These are phyloP conservation scores for Dryadomyces quercus-mongolicae DNA, from an alignment of 2,329 filamentous ascomycete species.

Conservation along the genomic window DNA sequence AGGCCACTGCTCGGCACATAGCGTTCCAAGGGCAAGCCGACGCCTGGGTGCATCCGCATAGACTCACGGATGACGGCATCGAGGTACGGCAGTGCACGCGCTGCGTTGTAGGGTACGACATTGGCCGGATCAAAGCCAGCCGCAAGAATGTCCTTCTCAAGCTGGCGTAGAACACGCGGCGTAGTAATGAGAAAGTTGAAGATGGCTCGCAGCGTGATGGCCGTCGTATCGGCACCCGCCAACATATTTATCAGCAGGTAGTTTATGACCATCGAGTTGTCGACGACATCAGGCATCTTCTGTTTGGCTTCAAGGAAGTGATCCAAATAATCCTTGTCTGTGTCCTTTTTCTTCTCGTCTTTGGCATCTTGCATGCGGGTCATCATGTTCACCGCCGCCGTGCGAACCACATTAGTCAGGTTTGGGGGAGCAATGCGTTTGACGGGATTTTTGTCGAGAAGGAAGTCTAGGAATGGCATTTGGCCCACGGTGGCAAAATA, in stretches of 20 bases:
- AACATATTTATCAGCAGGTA: slow-evolving; percentile 23
- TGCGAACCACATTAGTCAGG: slow-evolving; percentile 11
- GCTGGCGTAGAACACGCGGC: slow-evolving; percentile 13
- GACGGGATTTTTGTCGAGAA: slow-evolving; percentile 27
- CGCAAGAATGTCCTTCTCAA: slow-evolving; percentile 23
- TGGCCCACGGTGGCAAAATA: slow-evolving; percentile 18
- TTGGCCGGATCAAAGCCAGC: slow-evolving; percentile 13
- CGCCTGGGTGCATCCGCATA: slow-evolving; percentile 27
- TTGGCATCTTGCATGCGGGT: slow-evolving; percentile 17
- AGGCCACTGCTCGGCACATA: background rate
- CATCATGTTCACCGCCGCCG: slow-evolving; percentile 9
- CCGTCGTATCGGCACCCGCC: slow-evolving; percentile 23
- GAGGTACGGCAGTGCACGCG: slow-evolving; percentile 27
- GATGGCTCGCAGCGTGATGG: slow-evolving; percentile 20
- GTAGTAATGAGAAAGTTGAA: slow-evolving; percentile 24
- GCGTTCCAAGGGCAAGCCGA: slow-evolving; percentile 2
- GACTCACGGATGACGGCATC: slow-evolving; percentile 36
- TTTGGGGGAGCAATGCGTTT: slow-evolving; percentile 20
- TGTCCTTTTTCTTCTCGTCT: slow-evolving; percentile 14
- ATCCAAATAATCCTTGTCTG: slow-evolving; percentile 24
- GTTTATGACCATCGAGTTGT: slow-evolving; percentile 22
- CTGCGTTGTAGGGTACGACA: background rate
- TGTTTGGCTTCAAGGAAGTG: slow-evolving; percentile 26
- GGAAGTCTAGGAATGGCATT: slow-evolving; percentile 21
- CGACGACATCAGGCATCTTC: slow-evolving; percentile 21